Evolutionary conservation across 73 alveolate species (phyloP), one percentile per base, ranked within the genome.

Genomic region (Paramecium sexaurelia): DNA sequence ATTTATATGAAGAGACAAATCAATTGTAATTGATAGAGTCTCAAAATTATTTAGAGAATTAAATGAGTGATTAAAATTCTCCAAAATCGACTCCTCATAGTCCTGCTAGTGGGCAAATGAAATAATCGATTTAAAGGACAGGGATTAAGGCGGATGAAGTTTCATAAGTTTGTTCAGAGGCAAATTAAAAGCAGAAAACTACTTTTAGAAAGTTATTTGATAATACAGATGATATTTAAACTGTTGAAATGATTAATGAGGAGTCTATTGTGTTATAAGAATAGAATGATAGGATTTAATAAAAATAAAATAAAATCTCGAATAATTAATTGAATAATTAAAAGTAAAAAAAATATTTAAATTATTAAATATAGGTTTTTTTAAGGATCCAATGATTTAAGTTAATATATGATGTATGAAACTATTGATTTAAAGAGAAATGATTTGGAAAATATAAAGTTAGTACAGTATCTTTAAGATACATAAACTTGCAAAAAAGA

Each of bases 41-140:
- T 75, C 1, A 36, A 75, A 43, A 36, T 13, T 75, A 22, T 35
- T 39, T 36, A 17, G 68, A 26, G n/a, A 36, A 75, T 55, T 32
- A 17, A 61, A 75, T 17, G 43, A 35, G 27, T 39, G 19, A 8
- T 7, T 57, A 40, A 22, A 57, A 43, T 1, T n/a, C 73, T 7
- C 51, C 89, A n/a, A 29, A 75, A 27, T 75, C 71, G 10, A 75
- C 88, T 35, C 87, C 87, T 32, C 87, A 73, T 73, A 73, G 87
- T 35, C 87, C 87, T 26, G 87, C 87, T 26, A 19, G 51, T 1
- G 87, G 87, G 9, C 29, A 73, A 73, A 73, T 36, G 45, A 75
- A 75, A 75, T 39, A 75, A 75, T 40, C 61, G 17, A 40, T 73
- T 73, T 10, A 75, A 40, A 75, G 88, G 37, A 75, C 88, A 35